These are phyloP conservation scores for Dentipellis sp. DNA, from an alignment of 768 basidiomycete species.

Conservation along the genomic window DNA sequence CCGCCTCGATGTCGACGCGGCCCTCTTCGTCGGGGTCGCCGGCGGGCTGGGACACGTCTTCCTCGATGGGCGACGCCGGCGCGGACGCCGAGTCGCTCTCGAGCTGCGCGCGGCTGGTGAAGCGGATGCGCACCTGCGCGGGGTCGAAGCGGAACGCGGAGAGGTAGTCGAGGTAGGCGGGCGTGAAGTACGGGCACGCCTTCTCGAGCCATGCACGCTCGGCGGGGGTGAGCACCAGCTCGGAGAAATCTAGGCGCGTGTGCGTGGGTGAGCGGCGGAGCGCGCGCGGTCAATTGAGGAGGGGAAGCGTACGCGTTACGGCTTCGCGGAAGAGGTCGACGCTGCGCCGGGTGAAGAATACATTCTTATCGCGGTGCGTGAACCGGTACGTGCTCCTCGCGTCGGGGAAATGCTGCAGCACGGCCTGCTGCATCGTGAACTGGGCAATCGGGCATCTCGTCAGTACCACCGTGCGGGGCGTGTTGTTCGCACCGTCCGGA, in stretches of 20 bases:
- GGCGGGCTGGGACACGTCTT: constrained; percentile 24
- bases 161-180: constrained; percentile 72
- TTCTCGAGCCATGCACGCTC: constrained; percentile 62
- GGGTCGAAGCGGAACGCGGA: constrained; percentile 61
- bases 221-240: constrained; percentile 44
- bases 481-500: not conserved
- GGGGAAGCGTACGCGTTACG: constrained; percentile 38
- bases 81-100: not conserved
- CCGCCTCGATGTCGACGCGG: constrained; percentile 59
- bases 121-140: constrained; percentile 57
- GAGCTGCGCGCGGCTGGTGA: constrained; percentile 35
- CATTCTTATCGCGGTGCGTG: constrained; percentile 62
- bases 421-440: constrained; percentile 96
- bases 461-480: not conserved
- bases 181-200: constrained; percentile 67
- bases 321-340: constrained; percentile 49
- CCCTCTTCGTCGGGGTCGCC: constrained; percentile 31
- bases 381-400: constrained; percentile 68
- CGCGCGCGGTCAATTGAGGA: not conserved
- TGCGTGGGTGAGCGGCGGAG: not conserved
- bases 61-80: constrained; percentile 20
- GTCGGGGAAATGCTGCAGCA: constrained; percentile 68
- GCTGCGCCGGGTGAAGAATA: constrained; percentile 57
- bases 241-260: constrained; percentile 49
- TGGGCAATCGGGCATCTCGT: constrained; percentile 20